Base-by-base conservation (phyloP, 306 rosid species). In the Cucumis cinereus region DNA sequence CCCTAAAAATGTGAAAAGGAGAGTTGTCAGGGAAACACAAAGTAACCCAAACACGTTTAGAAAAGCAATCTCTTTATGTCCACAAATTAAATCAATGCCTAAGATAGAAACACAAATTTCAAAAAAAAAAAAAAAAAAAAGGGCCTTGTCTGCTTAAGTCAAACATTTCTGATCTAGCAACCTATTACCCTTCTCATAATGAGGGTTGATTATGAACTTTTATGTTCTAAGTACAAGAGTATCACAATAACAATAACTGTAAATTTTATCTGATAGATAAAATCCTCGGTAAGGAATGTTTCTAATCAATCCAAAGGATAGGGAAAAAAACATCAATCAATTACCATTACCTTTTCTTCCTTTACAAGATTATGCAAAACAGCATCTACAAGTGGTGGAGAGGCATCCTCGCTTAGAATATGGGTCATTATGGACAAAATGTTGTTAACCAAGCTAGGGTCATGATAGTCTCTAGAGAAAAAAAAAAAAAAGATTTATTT, bases 341-440 rank as follows among this genome's bases (percentile, higher is more conserved):
- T 26, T 19, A 79, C 5, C 4, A 83, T 84, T 83, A 87, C 99
- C 79, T 82, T 86, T 85, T 70, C 88, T 20, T 85, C 89, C 86
- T 80, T 87, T 26, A 94, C 57, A 74, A 94, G 90, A 84, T 92
- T 94, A 60, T 38, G 88, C 69, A 94, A 84, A 83, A 94, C 77
- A 81, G 90, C 88, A 81, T 88, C 90, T 86, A 92, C 82, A 28
- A 92, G 92, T 66, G 78, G 79, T 80, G 82, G 89, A 78, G 93
- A 86, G 75, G 87, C 87, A 82, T 90, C 96, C 86, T 92, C 88
- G 2, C 87, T 82, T 33, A 88, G 77, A 56, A 86, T 84, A 74
- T 80, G 79, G 38, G 72, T 78, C 88, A 85, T 84, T 77, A 92
- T 90, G 84, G 93, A 92, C 79, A 85, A 72, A 77, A 92, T 86